These are phyloP conservation scores for Prinsepia uniflora DNA, from an alignment of 306 rosid genomes.

Conservation along the genomic window DNA sequence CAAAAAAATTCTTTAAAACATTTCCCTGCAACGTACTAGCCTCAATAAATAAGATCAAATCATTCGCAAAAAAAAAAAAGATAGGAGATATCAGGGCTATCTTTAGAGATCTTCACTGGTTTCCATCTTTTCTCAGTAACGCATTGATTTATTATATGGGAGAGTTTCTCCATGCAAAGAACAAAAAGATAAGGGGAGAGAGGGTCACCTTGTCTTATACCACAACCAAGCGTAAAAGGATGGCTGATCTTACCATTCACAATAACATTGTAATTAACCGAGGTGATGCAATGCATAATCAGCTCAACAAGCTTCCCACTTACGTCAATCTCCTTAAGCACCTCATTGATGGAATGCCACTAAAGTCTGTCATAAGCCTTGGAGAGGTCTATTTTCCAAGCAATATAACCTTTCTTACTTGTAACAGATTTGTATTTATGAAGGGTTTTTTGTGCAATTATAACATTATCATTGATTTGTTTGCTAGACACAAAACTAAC, in stretches of 20 bases:
- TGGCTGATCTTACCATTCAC: background rate
- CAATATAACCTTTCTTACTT: background rate
- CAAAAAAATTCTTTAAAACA: no score
- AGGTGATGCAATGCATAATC: background rate
- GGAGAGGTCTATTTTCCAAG: background rate
- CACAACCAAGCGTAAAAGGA: background rate
- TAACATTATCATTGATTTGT: no score
- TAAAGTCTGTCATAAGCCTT: background rate
- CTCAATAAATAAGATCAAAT: no score
- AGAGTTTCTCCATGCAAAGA: background rate
- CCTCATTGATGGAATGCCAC: background rate
- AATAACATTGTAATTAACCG: background rate
- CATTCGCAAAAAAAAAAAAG: no score
- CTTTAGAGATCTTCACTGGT: no score
- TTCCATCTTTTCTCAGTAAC: no score
- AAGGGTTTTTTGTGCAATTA: no score
- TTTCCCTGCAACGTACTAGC: no score
- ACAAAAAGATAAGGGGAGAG: background rate
- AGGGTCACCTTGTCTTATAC: background rate
- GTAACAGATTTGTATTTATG: no score
- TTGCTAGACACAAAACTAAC: no score
- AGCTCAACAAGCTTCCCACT: background rate
- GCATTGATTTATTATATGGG: background rate
- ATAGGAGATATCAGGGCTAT: no score
- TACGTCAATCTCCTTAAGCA: background rate